Evolutionary conservation across 148 eudicot species (phyloP).

Genomic region (Spergularia marina): DNA sequence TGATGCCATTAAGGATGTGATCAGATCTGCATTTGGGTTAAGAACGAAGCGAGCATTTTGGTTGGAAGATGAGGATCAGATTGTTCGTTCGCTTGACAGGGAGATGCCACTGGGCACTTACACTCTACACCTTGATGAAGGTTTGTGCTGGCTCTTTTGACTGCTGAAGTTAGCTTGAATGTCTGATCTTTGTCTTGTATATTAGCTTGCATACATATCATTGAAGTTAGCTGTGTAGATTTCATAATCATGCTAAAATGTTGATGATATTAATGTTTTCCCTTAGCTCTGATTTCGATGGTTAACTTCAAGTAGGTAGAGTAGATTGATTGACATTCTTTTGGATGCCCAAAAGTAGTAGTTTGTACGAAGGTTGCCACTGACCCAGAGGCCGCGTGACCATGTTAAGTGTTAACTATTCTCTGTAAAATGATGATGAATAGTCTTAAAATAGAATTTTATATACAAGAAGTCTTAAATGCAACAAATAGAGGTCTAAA

Average conservation of each 20-base stretch:
- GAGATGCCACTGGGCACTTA: conserved; percentile 80
- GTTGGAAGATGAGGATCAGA: conserved; percentile 83
- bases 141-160: conserved; percentile 30
- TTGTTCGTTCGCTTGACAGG: conserved; percentile 70
- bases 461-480: no score
- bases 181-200: background rate
- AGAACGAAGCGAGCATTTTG: conserved; percentile 84
- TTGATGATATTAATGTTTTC: background rate
- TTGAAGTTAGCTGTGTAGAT: background rate
- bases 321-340: background rate
- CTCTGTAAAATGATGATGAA: no score
- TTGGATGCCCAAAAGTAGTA: no score
- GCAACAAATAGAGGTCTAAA: no score
- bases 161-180: background rate
- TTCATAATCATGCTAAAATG: background rate
- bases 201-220: background rate
- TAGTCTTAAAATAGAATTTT: no score
- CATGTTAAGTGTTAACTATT: no score
- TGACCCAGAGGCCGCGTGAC: no score
- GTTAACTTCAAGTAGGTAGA: background rate
- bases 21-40: conserved; percentile 73
- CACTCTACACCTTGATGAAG: conserved; percentile 81
- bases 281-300: background rate
- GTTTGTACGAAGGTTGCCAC: no score
- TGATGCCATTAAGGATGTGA: conserved; percentile 80